Evolutionary conservation across 352 stramenopile genomes (phyloP).

Genomic region (Halophytophthora polymorphica): DNA sequence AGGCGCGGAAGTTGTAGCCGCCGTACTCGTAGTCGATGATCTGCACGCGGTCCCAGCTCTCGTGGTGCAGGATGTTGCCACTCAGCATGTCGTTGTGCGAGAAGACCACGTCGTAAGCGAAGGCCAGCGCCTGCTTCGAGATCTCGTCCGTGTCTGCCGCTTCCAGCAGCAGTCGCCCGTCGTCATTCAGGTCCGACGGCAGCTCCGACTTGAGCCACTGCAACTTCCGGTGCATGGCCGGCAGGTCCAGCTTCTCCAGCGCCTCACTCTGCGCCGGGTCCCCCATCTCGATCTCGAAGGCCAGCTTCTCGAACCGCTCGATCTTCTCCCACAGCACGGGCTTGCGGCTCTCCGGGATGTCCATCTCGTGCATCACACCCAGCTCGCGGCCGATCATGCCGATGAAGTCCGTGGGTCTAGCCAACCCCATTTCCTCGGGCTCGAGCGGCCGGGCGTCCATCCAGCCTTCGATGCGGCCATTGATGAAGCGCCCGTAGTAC

Average conservation of each 20-base stretch:
- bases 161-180: slow-evolving; percentile 56
- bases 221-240: slow-evolving; percentile 56
- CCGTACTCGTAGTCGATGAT: slow-evolving; percentile 97
- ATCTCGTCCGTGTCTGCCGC: slow-evolving; percentile 60
- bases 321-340: slow-evolving; percentile 81
- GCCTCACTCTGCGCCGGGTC: slow-evolving; percentile 57
- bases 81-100: slow-evolving; percentile 94
- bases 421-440: slow-evolving; percentile 85
- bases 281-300: slow-evolving; percentile 52
- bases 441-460: slow-evolving; percentile 79
- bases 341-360: slow-evolving; percentile 57
- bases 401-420: slow-evolving; percentile 74
- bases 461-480: slow-evolving; percentile 91
- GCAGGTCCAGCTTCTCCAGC: slow-evolving; percentile 64
- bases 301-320: slow-evolving; percentile 78
- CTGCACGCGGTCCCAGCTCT: slow-evolving; percentile 79
- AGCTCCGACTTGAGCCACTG: slow-evolving; percentile 82
- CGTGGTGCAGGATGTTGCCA: slow-evolving; percentile 81
- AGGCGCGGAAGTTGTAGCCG: slow-evolving; percentile 91
- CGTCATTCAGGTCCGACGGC: slow-evolving; percentile 63
- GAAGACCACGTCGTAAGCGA: slow-evolving; percentile 84
- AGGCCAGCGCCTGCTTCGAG: slow-evolving; percentile 70
- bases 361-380: slow-evolving; percentile 84
- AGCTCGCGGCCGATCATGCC: slow-evolving; percentile 87
- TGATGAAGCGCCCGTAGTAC: slow-evolving; percentile 90